Percentiles rank a stretch among this genome's conserved stretches.
Conservation (phyloP, 768 basidiomycete genomes). For the Mycena maculata region DNA sequence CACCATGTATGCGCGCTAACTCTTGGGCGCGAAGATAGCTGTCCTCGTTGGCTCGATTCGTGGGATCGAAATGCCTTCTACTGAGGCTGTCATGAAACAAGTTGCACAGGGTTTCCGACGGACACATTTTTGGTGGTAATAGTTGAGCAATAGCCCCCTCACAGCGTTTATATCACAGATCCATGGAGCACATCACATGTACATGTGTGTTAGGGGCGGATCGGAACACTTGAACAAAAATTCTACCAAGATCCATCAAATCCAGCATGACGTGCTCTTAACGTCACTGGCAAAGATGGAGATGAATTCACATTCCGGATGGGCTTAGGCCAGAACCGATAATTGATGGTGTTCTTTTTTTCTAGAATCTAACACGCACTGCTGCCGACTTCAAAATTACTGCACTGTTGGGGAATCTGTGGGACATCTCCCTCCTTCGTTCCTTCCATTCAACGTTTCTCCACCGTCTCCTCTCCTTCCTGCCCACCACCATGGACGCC, state of each 20-base stretch:
- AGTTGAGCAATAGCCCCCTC: no score
- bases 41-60: background rate
- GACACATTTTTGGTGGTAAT: background rate
- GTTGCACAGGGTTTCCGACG: background rate
- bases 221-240: no score
- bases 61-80: background rate
- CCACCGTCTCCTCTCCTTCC: no score
- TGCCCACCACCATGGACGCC: background rate
- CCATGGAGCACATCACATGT: no score
- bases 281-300: no score
- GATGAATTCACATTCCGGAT: no score
- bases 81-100: background rate
- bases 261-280: no score
- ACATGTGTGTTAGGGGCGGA: no score
- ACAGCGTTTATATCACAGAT: no score
- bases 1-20: background rate
- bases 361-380: background rate
- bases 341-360: background rate
- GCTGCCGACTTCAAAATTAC: background rate
- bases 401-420: background rate
- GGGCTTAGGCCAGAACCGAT: no score
- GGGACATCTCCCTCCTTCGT: background rate
- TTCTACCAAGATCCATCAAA: no score
- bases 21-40: slow-evolving; percentile 1
- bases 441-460: background rate